A percentile compares a stretch with the other conserved stretches of the same genome.
These are phyloP conservation scores for Leucocoprinus birnbaumii DNA, from an alignment of 768 basidiomycete genomes.

Conservation along the genomic window DNA sequence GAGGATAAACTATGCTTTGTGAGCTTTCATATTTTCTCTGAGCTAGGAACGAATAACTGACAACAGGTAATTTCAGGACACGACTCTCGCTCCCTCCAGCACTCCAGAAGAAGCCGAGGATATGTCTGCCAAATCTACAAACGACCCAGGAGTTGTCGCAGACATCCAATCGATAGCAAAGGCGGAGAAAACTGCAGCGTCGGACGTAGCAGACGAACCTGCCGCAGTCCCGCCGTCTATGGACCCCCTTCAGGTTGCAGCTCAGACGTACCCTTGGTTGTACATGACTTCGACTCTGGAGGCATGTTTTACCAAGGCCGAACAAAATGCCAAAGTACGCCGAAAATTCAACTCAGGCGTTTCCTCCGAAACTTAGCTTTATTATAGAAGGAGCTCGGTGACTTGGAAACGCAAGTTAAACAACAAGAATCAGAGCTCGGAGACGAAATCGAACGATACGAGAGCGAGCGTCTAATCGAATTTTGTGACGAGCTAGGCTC, in stretches of 20 bases:
- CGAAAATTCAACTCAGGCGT: not conserved
- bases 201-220: not conserved
- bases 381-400: conserved; percentile 34
- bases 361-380: not conserved
- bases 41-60: too few relatives aligned
- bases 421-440: conserved; percentile 38
- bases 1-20: too few relatives aligned
- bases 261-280: conserved; percentile 56
- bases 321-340: conserved; percentile 32
- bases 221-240: conserved; percentile 9
- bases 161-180: too few relatives aligned
- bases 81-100: too few relatives aligned
- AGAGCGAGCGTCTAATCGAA: conserved; percentile 38
- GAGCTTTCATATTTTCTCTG: too few relatives aligned
- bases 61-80: too few relatives aligned
- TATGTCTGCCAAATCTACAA: too few relatives aligned
- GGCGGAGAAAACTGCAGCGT: too few relatives aligned
- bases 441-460: conserved; percentile 38
- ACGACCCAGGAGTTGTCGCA: too few relatives aligned
- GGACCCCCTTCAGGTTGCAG: conserved; percentile 44
- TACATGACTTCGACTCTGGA: conserved; percentile 59
- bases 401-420: conserved; percentile 27
- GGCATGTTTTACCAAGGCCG: conserved; percentile 41
- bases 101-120: too few relatives aligned
- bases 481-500: conserved; percentile 44